Evolutionary conservation across 1,284 basidiomycete genomes (phyloP).

Genomic region (Rhodotorula sp.): DNA sequence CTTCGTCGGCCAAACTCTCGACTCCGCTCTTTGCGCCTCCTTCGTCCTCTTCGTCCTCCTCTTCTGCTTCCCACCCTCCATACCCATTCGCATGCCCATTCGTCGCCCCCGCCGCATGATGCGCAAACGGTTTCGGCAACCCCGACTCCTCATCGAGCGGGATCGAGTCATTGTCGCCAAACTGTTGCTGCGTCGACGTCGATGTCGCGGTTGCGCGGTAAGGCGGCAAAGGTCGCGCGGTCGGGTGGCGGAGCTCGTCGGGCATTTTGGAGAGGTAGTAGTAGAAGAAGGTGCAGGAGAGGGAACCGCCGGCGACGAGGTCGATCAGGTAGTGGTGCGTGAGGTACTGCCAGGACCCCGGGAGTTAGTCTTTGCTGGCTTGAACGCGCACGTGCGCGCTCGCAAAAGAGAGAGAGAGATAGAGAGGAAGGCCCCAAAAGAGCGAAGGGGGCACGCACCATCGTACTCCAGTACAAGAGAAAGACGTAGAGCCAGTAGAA

Average conservation of each 20-base stretch:
- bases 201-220: conserved; percentile 15
- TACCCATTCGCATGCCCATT: conserved; percentile 33
- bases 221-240: conserved; percentile 13
- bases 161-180: conserved; percentile 4
- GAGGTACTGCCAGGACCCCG: conserved; percentile 58
- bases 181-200: not conserved
- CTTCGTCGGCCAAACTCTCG: conserved; percentile 3
- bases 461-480: conserved; percentile 95
- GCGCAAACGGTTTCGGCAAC: conserved; percentile 22
- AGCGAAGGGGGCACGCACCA: conserved; percentile 55
- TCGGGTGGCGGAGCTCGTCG: conserved; percentile 34
- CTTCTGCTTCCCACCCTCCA: conserved; percentile 38
- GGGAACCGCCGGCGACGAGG: conserved; percentile 86
- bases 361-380: not conserved
- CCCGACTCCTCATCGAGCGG: conserved; percentile 36
- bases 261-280: conserved; percentile 54
- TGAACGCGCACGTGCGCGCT: not conserved
- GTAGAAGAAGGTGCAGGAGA: conserved; percentile 85
- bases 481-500: conserved; percentile 73
- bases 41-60: not conserved
- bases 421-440: conserved; percentile 39
- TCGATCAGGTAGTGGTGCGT: conserved; percentile 96
- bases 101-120: conserved; percentile 7
- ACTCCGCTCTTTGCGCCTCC: not conserved
- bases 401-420: not conserved